Evolutionary conservation across 148 eudicot genomes (phyloP).

Genomic region (Euryodendron excelsum): DNA sequence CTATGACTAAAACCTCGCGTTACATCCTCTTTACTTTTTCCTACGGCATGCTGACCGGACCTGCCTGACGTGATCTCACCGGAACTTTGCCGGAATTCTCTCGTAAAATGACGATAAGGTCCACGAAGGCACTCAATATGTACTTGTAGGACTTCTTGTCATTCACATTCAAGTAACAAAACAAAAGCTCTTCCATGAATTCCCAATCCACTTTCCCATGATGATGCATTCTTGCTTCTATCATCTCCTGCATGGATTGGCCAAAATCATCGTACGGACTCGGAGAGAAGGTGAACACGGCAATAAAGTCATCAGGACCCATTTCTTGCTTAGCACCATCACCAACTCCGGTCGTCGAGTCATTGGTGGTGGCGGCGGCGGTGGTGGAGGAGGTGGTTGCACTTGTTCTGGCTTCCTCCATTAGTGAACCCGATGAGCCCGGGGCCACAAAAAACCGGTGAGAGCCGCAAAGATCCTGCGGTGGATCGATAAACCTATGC

Average conservation of each 20-base stretch:
- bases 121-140: slow-evolving; percentile 66
- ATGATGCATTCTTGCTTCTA: slow-evolving; percentile 40
- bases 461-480: slow-evolving; percentile 44
- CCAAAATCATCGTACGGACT: slow-evolving; percentile 61
- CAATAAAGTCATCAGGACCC: slow-evolving; percentile 48
- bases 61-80: slow-evolving; percentile 7
- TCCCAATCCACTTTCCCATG: slow-evolving; percentile 64
- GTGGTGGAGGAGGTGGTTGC: slow-evolving; percentile 13
- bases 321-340: not conserved
- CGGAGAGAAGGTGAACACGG: slow-evolving; percentile 48
- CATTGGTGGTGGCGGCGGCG: not conserved
- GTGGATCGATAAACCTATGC: slow-evolving; percentile 28
- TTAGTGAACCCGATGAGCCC: slow-evolving; percentile 42
- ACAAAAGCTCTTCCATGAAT: slow-evolving; percentile 68
- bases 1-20: no score
- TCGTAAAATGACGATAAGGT: slow-evolving; percentile 36
- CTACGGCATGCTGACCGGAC: not conserved
- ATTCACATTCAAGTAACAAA: slow-evolving; percentile 63
- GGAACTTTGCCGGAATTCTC: slow-evolving; percentile 18
- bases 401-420: slow-evolving; percentile 28
- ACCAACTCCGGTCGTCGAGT: not conserved
- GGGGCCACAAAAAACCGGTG: slow-evolving; percentile 42
- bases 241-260: slow-evolving; percentile 65
- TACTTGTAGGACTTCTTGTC: slow-evolving; percentile 52
- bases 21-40: slow-evolving; percentile 6